These are phyloP conservation scores for Cryptococcus depauperatus DNA, from an alignment of 1,284 basidiomycete genomes.

Conservation along the genomic window DNA sequence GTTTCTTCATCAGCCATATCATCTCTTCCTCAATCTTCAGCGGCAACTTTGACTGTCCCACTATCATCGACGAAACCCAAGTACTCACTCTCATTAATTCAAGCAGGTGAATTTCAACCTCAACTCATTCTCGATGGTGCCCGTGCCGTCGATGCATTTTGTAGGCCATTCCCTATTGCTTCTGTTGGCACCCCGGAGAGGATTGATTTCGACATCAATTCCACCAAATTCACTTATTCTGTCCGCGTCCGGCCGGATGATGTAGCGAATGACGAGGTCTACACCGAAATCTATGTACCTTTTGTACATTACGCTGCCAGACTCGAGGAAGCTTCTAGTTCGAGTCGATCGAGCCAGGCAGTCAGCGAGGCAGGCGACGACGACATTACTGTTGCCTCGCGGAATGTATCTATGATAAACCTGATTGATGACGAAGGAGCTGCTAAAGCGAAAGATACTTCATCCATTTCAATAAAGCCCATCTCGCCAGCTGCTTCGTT, in stretches of 20 bases:
- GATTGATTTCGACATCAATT: conserved; percentile 68
- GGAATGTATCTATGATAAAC: conserved; percentile 5
- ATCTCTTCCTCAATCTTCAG: conserved; percentile 18
- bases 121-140: conserved; percentile 72
- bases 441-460: conserved; percentile 2
- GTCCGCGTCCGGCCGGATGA: conserved; percentile 54
- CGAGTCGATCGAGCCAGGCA: background rate
- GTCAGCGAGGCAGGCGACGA: background rate
- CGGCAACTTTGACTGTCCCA: conserved; percentile 16
- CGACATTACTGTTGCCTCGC: conserved; percentile 1
- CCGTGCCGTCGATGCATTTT: conserved; percentile 71
- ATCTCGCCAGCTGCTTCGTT: conserved; percentile 9
- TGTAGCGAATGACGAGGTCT: conserved; percentile 41
- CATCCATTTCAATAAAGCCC: conserved; percentile 10
- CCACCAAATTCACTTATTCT: conserved; percentile 59
- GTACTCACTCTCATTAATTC: conserved; percentile 35
- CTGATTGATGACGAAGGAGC: conserved; percentile 5
- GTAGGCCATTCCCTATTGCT: conserved; percentile 68
- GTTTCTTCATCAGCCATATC: background rate
- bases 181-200: conserved; percentile 60
- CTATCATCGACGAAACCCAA: background rate
- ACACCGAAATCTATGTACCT: conserved; percentile 81
- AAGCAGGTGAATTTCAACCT: conserved; percentile 46
- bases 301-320: conserved; percentile 74
- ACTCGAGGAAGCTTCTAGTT: conserved; percentile 10